Evolutionary conservation across 257 asterid genomes (phyloP), one percentile per base, ranked within the genome.

Genomic region (Prunella vulgaris): DNA sequence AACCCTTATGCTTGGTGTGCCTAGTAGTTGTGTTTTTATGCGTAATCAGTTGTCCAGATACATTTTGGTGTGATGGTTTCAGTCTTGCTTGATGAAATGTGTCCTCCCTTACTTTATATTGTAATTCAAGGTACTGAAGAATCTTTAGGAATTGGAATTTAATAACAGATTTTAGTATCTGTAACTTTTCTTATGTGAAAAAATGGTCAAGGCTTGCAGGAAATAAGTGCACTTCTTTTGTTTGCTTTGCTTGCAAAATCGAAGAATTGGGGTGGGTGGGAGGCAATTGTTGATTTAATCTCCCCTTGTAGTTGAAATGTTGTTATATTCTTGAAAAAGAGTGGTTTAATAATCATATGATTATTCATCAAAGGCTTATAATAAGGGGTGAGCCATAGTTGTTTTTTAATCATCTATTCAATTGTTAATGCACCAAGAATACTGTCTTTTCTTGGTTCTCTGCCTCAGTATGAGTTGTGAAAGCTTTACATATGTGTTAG

Each of bases 41-140:
- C n/a, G 44, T 25, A 37, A 46, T 46, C 48, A 37, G 40, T 32
- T 18, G 2, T 57, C 42, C 66, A 12, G 14, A 51, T 25, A 30
- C 7, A 4, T 42, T 58, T 42, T 18, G 67, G 17, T 24, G 58
- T 33, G 22, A 22, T 30, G 56, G 1, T 64, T 60, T 15, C 17
- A 68, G 10, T 49, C 24, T 62, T 61, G 61, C 9, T 60, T 61
- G 32, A 52, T 61, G 22, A 60, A n/a, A 67, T 60, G 65, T 24
- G 35, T 37, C 20, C 68, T 7, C 52, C 40, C 13, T 37, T 17
- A 30, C 33, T 59, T 66, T n/a, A 32, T n/a, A 32, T 46, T n/a
- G 27, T 38, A 20, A 25, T 40, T 35, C 33, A 4, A 8, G 68
- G 38, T 7, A 35, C 54, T 20, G 40, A 21, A 32, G 18, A 12